Percentiles rank a stretch among this genome's conserved stretches.
Evolutionary conservation across 306 rosid genomes (phyloP).

Genomic region (Cucurbita argyrosperma): DNA sequence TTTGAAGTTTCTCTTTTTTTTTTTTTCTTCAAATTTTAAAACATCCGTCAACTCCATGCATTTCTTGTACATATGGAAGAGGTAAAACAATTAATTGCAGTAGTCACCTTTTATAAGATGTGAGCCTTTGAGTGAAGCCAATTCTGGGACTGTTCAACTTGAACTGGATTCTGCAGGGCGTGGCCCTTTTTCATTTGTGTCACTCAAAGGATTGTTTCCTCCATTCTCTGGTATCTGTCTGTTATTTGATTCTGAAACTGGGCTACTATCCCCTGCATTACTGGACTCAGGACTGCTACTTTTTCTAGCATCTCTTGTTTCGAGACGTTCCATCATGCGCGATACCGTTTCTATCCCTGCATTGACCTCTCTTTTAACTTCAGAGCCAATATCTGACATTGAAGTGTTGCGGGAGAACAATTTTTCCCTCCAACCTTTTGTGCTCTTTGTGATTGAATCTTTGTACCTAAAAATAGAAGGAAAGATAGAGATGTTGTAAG

Average conservation of each 20-base stretch:
- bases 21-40: neutral
- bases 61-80: neutral
- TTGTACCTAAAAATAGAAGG: conserved; percentile 45
- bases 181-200: conserved; percentile 26
- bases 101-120: conserved; percentile 31
- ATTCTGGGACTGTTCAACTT: conserved; percentile 24
- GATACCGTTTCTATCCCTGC: conserved; percentile 79
- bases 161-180: conserved; percentile 74
- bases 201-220: conserved; percentile 26
- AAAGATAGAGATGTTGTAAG: neutral
- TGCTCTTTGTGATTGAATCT: conserved; percentile 89
- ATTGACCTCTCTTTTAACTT: conserved; percentile 71
- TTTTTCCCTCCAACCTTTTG: conserved; percentile 92
- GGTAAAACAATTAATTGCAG: conserved; percentile 5
- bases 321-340: conserved; percentile 78
- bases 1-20: neutral
- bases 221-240: conserved; percentile 26
- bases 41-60: neutral
- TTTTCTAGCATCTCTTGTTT: conserved; percentile 42
- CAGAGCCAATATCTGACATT: conserved; percentile 74
- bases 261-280: conserved; percentile 29
- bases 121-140: conserved; percentile 11
- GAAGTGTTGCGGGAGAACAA: conserved; percentile 73
- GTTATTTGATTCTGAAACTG: conserved; percentile 29
- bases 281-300: conserved; percentile 29